Conservation (phyloP, 208 protist genomes). For the Leishmania gerbilli region DNA sequence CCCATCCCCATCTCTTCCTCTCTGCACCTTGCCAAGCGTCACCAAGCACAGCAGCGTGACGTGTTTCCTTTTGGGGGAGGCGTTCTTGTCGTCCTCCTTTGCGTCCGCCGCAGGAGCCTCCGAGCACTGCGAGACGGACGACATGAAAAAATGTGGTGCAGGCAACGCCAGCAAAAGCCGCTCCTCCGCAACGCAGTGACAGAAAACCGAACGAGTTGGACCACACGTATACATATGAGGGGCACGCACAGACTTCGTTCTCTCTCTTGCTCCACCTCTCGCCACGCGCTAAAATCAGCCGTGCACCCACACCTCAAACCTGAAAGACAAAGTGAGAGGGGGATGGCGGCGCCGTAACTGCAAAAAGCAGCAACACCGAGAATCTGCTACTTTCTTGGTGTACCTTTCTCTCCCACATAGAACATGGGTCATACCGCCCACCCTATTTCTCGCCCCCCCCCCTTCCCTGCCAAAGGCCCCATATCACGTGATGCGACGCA, state of each 20-base stretch:
- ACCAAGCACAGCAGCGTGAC: neutral
- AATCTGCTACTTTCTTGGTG: neutral
- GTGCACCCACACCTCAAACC: neutral
- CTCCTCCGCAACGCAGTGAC: neutral
- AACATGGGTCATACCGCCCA: no score
- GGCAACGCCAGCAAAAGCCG: neutral
- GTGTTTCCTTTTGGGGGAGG: neutral
- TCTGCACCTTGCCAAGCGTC: neutral
- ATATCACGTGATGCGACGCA: neutral
- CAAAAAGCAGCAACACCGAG: neutral
- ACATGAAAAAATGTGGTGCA: neutral
- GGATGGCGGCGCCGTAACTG: neutral
- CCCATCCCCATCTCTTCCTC: neutral
- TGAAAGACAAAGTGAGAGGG: neutral
- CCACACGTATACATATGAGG: neutral
- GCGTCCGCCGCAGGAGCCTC: neutral
- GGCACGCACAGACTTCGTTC: no score
- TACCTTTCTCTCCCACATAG: no score
- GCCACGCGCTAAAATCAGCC: neutral
- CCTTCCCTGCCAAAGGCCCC: no score
- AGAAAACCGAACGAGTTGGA: neutral
- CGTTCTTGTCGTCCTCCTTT: neutral
- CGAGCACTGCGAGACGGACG: no score
- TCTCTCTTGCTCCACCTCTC: neutral
- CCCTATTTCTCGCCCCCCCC: no score